A percentile compares a stretch with the other conserved stretches of the same genome.
These are phyloP conservation scores for Phaeosphaeriaceae sp. DNA, from an alignment of 2,329 filamentous ascomycete genomes.

Conservation along the genomic window DNA sequence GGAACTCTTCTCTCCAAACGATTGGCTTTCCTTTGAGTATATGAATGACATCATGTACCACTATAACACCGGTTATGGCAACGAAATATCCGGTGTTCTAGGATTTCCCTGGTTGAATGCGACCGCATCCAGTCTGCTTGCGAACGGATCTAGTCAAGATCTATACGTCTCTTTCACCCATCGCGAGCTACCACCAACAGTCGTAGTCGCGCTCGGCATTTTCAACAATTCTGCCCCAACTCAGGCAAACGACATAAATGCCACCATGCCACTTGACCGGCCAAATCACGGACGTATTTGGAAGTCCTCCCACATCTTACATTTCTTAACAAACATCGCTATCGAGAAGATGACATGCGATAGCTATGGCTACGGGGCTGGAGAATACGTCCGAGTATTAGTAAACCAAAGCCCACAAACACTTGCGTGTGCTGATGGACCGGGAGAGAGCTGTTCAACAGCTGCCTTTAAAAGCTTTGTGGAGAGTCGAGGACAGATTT, in stretches of 20 bases:
- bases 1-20: conserved; percentile 64
- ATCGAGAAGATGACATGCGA: conserved; percentile 70
- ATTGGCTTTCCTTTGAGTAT: conserved; percentile 73
- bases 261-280: conserved; percentile 67
- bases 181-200: conserved; percentile 70
- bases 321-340: conserved; percentile 70
- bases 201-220: conserved; percentile 70
- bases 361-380: conserved; percentile 60
- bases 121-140: conserved; percentile 59
- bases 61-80: conserved; percentile 71
- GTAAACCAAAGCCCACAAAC: conserved; percentile 60
- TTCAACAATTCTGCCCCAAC: conserved; percentile 71
- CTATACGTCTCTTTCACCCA: conserved; percentile 73
- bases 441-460: conserved; percentile 58
- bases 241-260: conserved; percentile 61
- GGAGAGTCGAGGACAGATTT: conserved; percentile 49
- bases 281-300: conserved; percentile 70
- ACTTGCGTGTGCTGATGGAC: conserved; percentile 58
- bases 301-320: conserved; percentile 67
- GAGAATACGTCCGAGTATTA: conserved; percentile 60
- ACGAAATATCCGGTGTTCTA: conserved; percentile 61
- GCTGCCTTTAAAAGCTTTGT: conserved; percentile 54
- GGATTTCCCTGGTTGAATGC: conserved; percentile 73
- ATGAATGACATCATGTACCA: conserved; percentile 68
- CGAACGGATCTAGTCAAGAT: conserved; percentile 59